Evolutionary conservation across 1,139 yeast species (phyloP), one percentile per base, ranked within the genome.

Genomic region (Pichia sp.): DNA sequence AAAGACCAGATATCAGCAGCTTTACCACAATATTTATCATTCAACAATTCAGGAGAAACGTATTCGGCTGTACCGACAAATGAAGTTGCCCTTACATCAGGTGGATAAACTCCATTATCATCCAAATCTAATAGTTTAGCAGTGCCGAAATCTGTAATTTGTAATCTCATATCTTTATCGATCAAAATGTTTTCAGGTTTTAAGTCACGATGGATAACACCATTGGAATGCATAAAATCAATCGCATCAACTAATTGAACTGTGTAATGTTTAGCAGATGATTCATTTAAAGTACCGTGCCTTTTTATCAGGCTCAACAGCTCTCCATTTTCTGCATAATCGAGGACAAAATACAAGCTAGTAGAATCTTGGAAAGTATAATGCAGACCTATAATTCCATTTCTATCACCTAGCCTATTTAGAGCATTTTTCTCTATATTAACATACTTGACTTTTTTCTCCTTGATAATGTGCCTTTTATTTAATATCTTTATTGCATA

Each of bases 101-200:
- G 55, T n/a, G 76, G 82, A 54, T 73, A 79, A 34, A 66, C 68
- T 12, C 67, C 67, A 51, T 67, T 44, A 44, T 64, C 69, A 36
- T 71, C 71, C 17, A 36, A 40, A 11, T 70, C 79, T 39, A 91
- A 63, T 26, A 93, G 64, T 59, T 88, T 89, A 2, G 98, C 98
- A 1, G 98, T 93, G 21, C 99, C 99, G 62, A 93, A 93, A 63
- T 93, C 99, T n/a, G 98, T 91, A 42, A 93, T 75, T 60, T 88
- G 88, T 45, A 91, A 70, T 50, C 84, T 79, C 77, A 84, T 79
- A 44, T 84, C 79, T 46, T 72, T 71, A 52, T 89, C 94, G 41
- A 93, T 76, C 49, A 91, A 66, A 31, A 83, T 80, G 57, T 91
- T 91, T 56, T 91, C 99, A 0, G 99, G 99, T 63, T 91, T 91